Percentiles rank a stretch among this genome's conserved stretches.
Evolutionary conservation across 345 rosid genomes (phyloP).

Genomic region (Eucalyptus paniculata): DNA sequence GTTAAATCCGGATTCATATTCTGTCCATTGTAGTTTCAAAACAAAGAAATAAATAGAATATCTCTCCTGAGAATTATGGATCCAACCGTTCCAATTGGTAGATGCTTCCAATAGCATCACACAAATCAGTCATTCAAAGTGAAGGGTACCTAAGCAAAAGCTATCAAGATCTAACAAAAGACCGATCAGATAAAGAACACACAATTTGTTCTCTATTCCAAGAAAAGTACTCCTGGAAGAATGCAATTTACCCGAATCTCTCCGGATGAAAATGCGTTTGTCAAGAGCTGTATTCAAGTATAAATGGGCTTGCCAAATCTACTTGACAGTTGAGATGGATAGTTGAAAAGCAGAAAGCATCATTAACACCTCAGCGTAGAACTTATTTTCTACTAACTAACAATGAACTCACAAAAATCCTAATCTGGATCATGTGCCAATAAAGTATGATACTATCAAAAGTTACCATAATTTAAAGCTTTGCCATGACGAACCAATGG

Average conservation of each 20-base stretch:
- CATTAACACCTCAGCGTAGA: neutral
- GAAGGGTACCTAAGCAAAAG: neutral
- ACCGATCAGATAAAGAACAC: neutral
- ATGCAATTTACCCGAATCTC: neutral
- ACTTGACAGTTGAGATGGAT: neutral
- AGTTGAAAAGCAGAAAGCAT: neutral
- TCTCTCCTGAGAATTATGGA: too few relatives aligned
- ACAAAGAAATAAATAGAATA: neutral
- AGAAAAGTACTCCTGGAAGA: neutral
- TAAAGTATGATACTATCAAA: neutral
- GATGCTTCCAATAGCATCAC: neutral
- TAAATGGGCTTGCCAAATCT: neutral
- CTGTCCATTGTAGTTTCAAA: neutral
- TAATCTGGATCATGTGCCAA: neutral
- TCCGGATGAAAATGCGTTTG: neutral
- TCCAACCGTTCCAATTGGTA: too few relatives aligned
- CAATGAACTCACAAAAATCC: neutral
- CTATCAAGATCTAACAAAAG: neutral
- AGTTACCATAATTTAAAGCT: neutral
- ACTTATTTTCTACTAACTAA: neutral
- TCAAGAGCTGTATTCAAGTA: neutral
- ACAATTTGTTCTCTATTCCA: neutral
- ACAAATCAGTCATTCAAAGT: neutral
- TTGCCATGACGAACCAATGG: neutral
- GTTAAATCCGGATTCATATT: neutral